phyloP scores from a whole-genome alignment of 2,329 filamentous ascomycete species.

The Curvularia sp. region DNA sequence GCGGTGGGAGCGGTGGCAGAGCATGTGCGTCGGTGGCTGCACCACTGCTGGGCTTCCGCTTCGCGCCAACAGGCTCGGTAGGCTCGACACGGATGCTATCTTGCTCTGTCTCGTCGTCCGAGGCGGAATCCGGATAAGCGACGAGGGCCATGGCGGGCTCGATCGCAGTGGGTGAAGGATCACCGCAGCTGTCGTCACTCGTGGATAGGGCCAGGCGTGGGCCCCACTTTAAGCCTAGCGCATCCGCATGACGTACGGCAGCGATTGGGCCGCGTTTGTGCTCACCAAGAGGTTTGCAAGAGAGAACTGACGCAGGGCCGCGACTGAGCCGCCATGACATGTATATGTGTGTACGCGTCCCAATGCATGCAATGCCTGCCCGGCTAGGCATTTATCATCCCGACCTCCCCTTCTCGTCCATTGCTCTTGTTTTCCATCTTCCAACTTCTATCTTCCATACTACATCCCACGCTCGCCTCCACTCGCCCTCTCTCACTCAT shows the following conservation, averaged over 20 bases:
- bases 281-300: constrained; percentile 9
- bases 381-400: constrained; percentile 37
- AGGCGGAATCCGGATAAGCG: constrained; percentile 63
- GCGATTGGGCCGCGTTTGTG: constrained; percentile 20
- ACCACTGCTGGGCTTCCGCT: constrained; percentile 37
- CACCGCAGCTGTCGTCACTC: constrained; percentile 30
- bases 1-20: constrained; percentile 77
- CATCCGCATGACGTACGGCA: constrained; percentile 40
- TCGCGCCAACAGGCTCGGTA: constrained; percentile 19
- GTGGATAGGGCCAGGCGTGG: constrained; percentile 22
- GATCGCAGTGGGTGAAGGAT: constrained; percentile 23
- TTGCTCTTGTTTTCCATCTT: constrained; percentile 17
- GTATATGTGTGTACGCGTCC: constrained; percentile 32
- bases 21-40: constrained; percentile 23
- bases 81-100: constrained; percentile 24
- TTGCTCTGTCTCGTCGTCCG: constrained; percentile 45
- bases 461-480: constrained; percentile 5
- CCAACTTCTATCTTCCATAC: constrained; percentile 4
- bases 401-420: constrained; percentile 22
- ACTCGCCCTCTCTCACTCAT: constrained; percentile 9
- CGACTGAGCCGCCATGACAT: constrained; percentile 35
- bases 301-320: constrained; percentile 28
- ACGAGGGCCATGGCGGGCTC: constrained; percentile 44
- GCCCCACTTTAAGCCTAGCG: constrained; percentile 31
- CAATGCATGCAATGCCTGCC: constrained; percentile 40